A percentile compares a stretch with the other conserved stretches of the same genome.
Evolutionary conservation across 202 grass and related monocot genomes (phyloP).

Genomic region (Hordeum pubiflorum): DNA sequence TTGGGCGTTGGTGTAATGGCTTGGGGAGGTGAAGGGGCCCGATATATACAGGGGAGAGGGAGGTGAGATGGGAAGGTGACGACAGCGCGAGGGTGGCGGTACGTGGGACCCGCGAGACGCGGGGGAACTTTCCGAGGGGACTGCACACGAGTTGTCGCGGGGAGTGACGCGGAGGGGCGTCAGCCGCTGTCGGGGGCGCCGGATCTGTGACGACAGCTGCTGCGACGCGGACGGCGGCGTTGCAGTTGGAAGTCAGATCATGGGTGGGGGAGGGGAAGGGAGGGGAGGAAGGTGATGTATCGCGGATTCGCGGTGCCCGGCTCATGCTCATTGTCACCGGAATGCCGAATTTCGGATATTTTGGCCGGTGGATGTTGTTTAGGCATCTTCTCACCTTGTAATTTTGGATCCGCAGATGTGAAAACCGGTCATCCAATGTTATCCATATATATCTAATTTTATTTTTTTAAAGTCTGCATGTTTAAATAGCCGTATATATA

Average conservation of each 20-base stretch:
- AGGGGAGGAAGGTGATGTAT: too few relatives aligned
- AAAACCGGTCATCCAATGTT: too few relatives aligned
- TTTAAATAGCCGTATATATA: too few relatives aligned
- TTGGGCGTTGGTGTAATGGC: constrained; percentile 17
- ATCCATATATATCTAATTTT: too few relatives aligned
- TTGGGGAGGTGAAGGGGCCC: background rate
- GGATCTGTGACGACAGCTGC: constrained; percentile 32
- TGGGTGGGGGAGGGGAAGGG: background rate
- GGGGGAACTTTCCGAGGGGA: constrained; percentile 21
- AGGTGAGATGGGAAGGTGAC: constrained; percentile 33
- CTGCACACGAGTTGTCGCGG: constrained; percentile 16
- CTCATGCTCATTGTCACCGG: too few relatives aligned
- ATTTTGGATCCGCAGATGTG: too few relatives aligned
- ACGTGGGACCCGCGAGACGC: constrained; percentile 15
- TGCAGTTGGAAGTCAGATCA: constrained; percentile 2
- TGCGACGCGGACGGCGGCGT: constrained; percentile 13
- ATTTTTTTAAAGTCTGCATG: too few relatives aligned
- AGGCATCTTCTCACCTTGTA: too few relatives aligned
- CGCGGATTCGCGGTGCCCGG: too few relatives aligned
- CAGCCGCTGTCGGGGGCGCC: constrained; percentile 21
- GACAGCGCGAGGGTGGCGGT: background rate
- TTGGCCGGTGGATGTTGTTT: too few relatives aligned
- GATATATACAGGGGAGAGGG: constrained; percentile 22
- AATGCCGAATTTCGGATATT: too few relatives aligned
- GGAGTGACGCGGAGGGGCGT: constrained; percentile 28